A percentile compares a stretch with the other conserved stretches of the same genome.
These are phyloP conservation scores for Boletus rubroflammeus DNA, from an alignment of 768 basidiomycete genomes.

Conservation along the genomic window DNA sequence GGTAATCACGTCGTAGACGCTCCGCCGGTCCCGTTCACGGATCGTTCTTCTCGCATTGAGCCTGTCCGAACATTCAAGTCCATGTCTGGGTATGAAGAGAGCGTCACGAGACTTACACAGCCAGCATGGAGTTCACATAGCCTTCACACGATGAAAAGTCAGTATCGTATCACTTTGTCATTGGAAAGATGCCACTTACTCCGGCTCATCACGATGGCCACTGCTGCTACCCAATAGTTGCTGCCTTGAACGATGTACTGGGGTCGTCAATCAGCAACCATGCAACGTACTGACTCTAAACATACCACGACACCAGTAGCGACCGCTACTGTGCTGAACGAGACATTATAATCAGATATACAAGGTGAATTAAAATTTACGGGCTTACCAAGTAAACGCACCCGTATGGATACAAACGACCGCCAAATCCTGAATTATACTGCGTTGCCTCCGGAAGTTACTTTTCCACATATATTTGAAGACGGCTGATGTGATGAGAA, in stretches of 20 bases:
- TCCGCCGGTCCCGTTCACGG: background rate
- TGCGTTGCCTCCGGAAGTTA: constrained; percentile 7
- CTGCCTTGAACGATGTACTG: constrained; percentile 4
- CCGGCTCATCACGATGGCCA: constrained; percentile 2
- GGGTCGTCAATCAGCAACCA: background rate
- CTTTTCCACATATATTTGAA: constrained; percentile 19
- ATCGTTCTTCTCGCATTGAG: constrained; percentile 12
- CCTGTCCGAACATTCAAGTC: background rate
- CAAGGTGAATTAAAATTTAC: background rate
- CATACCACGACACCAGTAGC: constrained; percentile 3
- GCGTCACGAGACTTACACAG: constrained; percentile 3
- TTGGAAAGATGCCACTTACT: background rate
- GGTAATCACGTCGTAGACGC: background rate
- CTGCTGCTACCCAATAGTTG: background rate
- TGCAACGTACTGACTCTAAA: background rate
- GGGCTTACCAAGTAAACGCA: constrained; percentile 9
- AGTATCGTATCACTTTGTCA: background rate
- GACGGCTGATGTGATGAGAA: background rate
- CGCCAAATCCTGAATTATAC: constrained; percentile 7
- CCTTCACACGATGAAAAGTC: background rate
- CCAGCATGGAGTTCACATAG: constrained; percentile 16
- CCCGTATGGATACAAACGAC: constrained; percentile 13
- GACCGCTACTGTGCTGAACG: background rate
- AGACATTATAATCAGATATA: background rate
- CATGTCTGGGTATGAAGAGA: background rate